Evolutionary conservation across 176 grass and related monocot species (phyloP).

Genomic region (Carex myosuroides): DNA sequence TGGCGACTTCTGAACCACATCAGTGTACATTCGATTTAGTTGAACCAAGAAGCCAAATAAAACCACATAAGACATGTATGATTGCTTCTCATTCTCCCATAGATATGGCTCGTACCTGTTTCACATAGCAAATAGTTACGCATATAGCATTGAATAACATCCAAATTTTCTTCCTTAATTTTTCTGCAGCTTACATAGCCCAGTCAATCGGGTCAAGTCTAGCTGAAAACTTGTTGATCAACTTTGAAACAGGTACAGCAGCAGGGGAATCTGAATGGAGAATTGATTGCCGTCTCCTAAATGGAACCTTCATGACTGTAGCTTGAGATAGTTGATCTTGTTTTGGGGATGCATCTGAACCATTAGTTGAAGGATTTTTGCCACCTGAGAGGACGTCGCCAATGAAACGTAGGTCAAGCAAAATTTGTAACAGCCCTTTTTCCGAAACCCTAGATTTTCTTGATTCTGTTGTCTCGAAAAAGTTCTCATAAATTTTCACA

Average conservation of each 20-base stretch:
- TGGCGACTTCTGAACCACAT: constrained; percentile 65
- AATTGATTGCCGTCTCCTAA: constrained; percentile 62
- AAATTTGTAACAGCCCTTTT: constrained; percentile 80
- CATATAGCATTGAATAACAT: constrained; percentile 8
- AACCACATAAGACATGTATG: constrained; percentile 91
- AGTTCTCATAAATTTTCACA: constrained; percentile 61
- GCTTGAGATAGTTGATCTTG: constrained; percentile 40
- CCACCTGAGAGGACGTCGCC: constrained; percentile 79
- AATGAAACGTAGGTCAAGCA: constrained; percentile 83
- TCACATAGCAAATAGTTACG: constrained; percentile 20
- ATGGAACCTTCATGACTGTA: constrained; percentile 44
- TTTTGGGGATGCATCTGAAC: constrained; percentile 41
- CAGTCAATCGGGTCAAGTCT: constrained; percentile 97
- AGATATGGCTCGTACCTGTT: constrained; percentile 96
- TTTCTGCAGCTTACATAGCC: constrained; percentile 78
- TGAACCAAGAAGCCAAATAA: constrained; percentile 96
- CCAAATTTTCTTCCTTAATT: not conserved
- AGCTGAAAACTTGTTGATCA: constrained; percentile 64
- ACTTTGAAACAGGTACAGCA: constrained; percentile 52
- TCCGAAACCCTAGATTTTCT: constrained; percentile 70
- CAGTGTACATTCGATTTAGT: constrained; percentile 86
- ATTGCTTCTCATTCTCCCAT: constrained; percentile 99
- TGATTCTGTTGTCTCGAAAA: constrained; percentile 49
- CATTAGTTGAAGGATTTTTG: constrained; percentile 37
- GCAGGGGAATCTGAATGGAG: constrained; percentile 48